A percentile compares a stretch with the other conserved stretches of the same genome.
phyloP scores from a whole-genome alignment of 2,329 filamentous ascomycete genomes.

The Cladorrhinum sp. region DNA sequence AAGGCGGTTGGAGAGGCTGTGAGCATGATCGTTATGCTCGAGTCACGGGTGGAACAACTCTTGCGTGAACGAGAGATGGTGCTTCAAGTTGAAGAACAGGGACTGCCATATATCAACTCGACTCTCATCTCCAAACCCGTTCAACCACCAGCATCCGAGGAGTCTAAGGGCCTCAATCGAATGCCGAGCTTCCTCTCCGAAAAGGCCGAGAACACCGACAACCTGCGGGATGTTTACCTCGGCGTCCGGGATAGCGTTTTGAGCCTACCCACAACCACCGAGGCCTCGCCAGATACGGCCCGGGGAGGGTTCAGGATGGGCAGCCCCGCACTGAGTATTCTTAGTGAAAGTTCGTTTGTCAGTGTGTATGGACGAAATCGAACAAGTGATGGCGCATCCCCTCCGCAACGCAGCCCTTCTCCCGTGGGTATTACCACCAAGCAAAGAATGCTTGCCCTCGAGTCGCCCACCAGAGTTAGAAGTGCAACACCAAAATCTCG shows the following conservation, averaged over 20 bases:
- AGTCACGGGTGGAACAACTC: constrained; percentile 56
- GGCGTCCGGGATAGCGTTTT: constrained; percentile 46
- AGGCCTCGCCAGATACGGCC: constrained; percentile 37
- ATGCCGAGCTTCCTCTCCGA: constrained; percentile 67
- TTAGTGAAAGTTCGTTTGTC: constrained; percentile 66
- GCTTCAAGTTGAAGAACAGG: constrained; percentile 46
- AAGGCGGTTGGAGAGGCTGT: constrained; percentile 69
- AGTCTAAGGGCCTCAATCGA: constrained; percentile 44
- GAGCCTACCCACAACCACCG: constrained; percentile 48
- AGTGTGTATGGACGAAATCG: constrained; percentile 58
- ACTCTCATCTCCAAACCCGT: constrained; percentile 25
- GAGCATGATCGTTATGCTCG: constrained; percentile 63
- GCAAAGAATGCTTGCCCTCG: constrained; percentile 6
- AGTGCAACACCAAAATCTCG: constrained; percentile 26
- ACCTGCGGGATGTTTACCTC: constrained; percentile 58
- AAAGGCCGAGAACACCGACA: constrained; percentile 56
- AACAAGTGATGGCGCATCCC: constrained; percentile 25
- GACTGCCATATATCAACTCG: constrained; percentile 35
- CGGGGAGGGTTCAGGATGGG: constrained; percentile 42
- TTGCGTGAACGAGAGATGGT: constrained; percentile 53
- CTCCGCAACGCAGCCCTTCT: constrained; percentile 27
- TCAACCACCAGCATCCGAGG: constrained; percentile 28
- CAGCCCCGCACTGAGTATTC: constrained; percentile 60
- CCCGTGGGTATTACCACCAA: constrained; percentile 22
- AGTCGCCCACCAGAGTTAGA: constrained; percentile 15